Conservation (phyloP, 352 stramenopile genomes). For the Albugo candida region DNA sequence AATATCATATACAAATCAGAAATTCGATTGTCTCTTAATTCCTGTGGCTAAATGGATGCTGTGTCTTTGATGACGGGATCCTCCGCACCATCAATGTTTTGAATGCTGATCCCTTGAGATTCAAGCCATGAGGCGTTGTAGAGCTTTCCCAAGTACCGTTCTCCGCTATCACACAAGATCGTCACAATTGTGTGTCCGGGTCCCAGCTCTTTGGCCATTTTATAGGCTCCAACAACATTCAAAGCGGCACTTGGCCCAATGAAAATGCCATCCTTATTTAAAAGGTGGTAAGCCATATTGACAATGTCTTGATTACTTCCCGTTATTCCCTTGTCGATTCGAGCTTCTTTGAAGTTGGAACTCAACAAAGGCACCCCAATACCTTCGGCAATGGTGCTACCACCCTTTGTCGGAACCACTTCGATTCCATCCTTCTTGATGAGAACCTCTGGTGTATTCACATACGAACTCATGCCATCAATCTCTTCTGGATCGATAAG, state of each 20-base stretch:
- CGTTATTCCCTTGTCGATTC: slow-evolving; percentile 75
- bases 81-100: no score
- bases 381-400: slow-evolving; percentile 95
- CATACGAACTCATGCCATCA: slow-evolving; percentile 92
- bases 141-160: slow-evolving; percentile 80
- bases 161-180: slow-evolving; percentile 75
- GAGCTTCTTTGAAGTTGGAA: slow-evolving; percentile 85
- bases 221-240: slow-evolving; percentile 72
- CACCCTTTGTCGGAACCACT: slow-evolving; percentile 18
- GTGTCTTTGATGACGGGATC: no score
- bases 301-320: slow-evolving; percentile 92
- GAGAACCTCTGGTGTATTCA: slow-evolving; percentile 77
- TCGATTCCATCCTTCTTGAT: slow-evolving; percentile 46
- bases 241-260: slow-evolving; percentile 80
- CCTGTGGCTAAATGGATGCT: no score
- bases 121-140: slow-evolving; percentile 22
- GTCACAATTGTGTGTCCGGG: slow-evolving; percentile 72
- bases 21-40: no score
- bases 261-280: slow-evolving; percentile 92
- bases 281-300: slow-evolving; percentile 92
- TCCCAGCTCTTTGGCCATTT: slow-evolving; percentile 46
- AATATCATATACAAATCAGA: not conserved
- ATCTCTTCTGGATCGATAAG: slow-evolving; percentile 91
- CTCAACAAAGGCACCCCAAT: slow-evolving; percentile 96
- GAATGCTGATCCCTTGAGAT: no score